Evolutionary conservation across 75 land plant genomes (phyloP).

Genomic region (Azolla pinnata): DNA sequence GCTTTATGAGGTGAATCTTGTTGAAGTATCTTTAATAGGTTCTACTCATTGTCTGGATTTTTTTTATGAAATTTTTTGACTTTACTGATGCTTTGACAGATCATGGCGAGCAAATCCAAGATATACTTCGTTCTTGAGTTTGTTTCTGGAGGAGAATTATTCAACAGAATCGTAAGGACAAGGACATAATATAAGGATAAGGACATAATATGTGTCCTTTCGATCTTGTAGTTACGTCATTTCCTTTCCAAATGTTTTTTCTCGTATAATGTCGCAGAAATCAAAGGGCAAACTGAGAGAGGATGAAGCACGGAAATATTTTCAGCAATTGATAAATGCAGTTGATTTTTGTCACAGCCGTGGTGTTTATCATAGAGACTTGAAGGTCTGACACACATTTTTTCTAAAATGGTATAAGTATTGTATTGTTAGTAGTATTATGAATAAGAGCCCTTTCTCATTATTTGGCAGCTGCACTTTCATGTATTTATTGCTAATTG

Average conservation of each 20-base stretch:
- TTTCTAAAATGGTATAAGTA: neutral
- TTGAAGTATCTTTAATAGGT: too few species aligned
- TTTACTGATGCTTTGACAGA: neutral
- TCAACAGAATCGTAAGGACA: constrained; percentile 11
- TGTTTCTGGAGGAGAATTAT: constrained; percentile 21
- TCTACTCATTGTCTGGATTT: too few species aligned
- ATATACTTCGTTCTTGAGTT: constrained; percentile 60
- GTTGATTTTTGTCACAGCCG: constrained; percentile 59
- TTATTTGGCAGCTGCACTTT: neutral
- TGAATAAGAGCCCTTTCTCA: neutral
- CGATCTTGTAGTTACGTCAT: neutral
- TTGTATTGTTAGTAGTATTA: neutral
- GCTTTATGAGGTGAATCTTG: constrained; percentile 17
- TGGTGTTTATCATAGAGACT: constrained; percentile 62
- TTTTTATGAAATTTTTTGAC: too few species aligned
- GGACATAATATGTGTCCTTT: neutral
- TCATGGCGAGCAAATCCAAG: constrained; percentile 54
- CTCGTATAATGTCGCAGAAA: constrained; percentile 1
- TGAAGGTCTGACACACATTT: constrained; percentile 19
- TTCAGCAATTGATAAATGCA: constrained; percentile 54
- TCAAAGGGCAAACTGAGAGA: constrained; percentile 37
- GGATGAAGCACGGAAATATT: constrained; percentile 38
- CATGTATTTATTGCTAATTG: neutral
- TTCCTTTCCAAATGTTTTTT: neutral
- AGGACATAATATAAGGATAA: neutral